Evolutionary conservation across 768 basidiomycete genomes (phyloP).

Genomic region (Calocera viscosa): DNA sequence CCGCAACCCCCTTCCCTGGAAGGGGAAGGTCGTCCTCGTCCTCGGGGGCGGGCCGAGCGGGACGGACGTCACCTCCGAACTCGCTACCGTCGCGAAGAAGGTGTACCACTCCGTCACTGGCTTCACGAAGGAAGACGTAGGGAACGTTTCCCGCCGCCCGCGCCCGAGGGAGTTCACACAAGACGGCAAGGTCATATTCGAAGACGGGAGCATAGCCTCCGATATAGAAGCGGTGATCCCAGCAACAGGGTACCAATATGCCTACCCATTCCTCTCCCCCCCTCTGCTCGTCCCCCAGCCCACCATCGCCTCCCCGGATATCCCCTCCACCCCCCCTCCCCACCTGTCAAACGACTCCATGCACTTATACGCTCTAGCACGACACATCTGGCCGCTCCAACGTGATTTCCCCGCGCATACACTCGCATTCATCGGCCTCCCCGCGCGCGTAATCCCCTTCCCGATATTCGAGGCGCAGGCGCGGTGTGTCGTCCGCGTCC

Average conservation of each 20-base stretch:
- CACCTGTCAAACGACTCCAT: slow-evolving; percentile 52
- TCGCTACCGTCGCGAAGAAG: slow-evolving; percentile 25
- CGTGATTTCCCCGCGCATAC: slow-evolving; percentile 33
- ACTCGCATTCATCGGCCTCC: slow-evolving; percentile 56
- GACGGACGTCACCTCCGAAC: slow-evolving; percentile 49
- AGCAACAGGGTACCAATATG: slow-evolving; percentile 61
- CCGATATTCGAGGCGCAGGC: slow-evolving; percentile 72
- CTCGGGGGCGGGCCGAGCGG: slow-evolving; percentile 51
- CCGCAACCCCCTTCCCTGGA: slow-evolving; percentile 35
- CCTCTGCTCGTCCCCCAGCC: slow-evolving; percentile 25
- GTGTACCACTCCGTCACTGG: slow-evolving; percentile 38
- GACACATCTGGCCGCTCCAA: slow-evolving; percentile 55
- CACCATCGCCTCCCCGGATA: slow-evolving; percentile 40
- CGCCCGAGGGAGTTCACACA: slow-evolving; percentile 33
- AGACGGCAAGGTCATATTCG: slow-evolving; percentile 41
- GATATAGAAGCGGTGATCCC: slow-evolving; percentile 52
- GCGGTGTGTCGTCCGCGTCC: slow-evolving; percentile 44
- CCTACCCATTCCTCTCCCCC: slow-evolving; percentile 48
- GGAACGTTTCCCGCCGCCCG: slow-evolving; percentile 33
- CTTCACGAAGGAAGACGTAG: slow-evolving; percentile 25
- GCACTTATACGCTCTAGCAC: slow-evolving; percentile 57
- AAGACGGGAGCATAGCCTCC: slow-evolving; percentile 43
- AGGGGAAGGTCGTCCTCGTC: slow-evolving; percentile 34
- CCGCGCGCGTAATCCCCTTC: slow-evolving; percentile 50
- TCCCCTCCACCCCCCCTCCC: slow-evolving; percentile 39